phyloP scores from a whole-genome alignment of 371 early-diverging fungal species.

The Mortierella sp. region DNA sequence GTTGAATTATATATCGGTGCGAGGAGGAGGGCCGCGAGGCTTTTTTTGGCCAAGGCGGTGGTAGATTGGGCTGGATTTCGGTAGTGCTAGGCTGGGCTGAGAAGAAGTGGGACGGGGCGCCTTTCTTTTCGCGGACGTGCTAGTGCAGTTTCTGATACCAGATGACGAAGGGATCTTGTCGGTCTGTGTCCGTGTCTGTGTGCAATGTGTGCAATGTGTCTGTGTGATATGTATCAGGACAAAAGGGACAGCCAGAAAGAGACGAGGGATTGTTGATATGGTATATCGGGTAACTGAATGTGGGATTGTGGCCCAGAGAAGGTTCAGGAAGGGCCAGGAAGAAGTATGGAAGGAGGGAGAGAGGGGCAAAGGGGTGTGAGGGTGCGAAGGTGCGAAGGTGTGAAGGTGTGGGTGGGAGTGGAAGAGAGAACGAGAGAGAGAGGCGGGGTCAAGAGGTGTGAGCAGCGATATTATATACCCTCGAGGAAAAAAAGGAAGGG shows the following conservation, averaged over 20 bases:
- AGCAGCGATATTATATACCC: background rate
- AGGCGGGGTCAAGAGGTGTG: too few species aligned
- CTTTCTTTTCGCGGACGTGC: background rate
- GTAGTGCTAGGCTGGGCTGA: background rate
- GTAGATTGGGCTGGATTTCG: background rate
- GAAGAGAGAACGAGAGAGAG: background rate
- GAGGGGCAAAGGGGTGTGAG: background rate
- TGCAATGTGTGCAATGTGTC: background rate
- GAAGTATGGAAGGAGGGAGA: background rate
- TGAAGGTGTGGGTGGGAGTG: background rate
- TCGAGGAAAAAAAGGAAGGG: background rate
- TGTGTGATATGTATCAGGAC: background rate
- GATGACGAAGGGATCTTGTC: constrained; percentile 3
- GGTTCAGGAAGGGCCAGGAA: background rate
- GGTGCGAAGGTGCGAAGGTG: background rate
- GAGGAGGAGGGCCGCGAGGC: too few species aligned
- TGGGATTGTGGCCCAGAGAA: too few species aligned
- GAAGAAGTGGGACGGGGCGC: background rate
- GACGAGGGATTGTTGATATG: too few species aligned
- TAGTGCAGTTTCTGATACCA: constrained; percentile 10
- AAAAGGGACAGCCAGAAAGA: too few species aligned
- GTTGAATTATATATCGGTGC: too few species aligned
- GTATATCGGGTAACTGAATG: too few species aligned
- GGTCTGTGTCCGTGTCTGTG: background rate
- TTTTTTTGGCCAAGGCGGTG: background rate